These are phyloP conservation scores for Pichiaceae sp. DNA, from an alignment of 1,139 yeast species.

Conservation along the genomic window DNA sequence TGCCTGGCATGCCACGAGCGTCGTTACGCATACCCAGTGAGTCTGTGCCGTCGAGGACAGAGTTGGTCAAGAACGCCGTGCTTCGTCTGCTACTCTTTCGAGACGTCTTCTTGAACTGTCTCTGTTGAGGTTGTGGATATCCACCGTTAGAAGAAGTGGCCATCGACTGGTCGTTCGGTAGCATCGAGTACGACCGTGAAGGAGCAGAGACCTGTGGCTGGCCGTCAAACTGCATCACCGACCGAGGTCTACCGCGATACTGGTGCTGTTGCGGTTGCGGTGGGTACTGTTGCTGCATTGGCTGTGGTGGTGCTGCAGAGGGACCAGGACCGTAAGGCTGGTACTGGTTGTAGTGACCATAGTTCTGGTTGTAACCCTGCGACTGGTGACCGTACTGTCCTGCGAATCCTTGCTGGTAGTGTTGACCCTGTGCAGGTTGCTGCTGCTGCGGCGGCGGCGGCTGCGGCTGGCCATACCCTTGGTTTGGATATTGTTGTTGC, in stretches of 20 bases:
- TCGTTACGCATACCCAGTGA: slow-evolving; percentile 10
- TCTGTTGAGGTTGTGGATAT: slow-evolving; percentile 1
- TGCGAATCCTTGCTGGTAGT: background rate
- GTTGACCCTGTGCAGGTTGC: background rate
- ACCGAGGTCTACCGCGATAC: slow-evolving; percentile 12
- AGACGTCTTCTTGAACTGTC: slow-evolving; percentile 24
- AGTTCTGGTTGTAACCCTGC: background rate
- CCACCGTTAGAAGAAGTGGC: background rate
- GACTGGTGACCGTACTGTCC: background rate
- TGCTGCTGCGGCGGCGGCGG: slow-evolving; percentile 1
- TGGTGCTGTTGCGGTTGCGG: background rate
- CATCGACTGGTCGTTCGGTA: slow-evolving; percentile 3
- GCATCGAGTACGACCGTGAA: slow-evolving; percentile 4
- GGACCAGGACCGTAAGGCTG: background rate
- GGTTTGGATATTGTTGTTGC: background rate
- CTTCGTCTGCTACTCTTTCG: slow-evolving; percentile 24
- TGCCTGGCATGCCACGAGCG: slow-evolving; percentile 12
- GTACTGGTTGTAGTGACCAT: background rate
- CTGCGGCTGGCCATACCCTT: background rate
- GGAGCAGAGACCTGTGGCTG: slow-evolving; percentile 9
- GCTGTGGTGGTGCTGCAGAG: background rate
- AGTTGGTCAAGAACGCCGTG: slow-evolving; percentile 14
- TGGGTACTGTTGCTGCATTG: background rate
- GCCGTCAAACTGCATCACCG: slow-evolving; percentile 15
- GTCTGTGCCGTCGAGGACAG: slow-evolving; percentile 9